Conservation (phyloP, 2,329 filamentous ascomycete species). For the Colletotrichum salicis region DNA sequence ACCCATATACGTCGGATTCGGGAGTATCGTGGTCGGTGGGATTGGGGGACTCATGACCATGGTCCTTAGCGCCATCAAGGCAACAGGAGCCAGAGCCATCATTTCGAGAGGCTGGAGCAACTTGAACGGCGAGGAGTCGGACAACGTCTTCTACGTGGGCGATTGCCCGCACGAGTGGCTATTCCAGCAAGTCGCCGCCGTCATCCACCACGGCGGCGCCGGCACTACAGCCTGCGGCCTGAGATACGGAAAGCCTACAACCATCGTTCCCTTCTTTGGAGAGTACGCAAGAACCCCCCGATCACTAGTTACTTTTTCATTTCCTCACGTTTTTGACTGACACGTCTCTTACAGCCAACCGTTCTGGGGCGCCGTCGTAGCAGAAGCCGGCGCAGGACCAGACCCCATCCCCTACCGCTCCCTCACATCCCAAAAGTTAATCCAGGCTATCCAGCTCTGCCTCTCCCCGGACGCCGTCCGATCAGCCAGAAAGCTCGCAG, state of each 20-base stretch:
- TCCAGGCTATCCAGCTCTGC: constrained; percentile 21
- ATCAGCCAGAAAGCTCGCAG: constrained; percentile 28
- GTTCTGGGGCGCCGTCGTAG: constrained; percentile 33
- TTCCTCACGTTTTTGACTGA: background rate
- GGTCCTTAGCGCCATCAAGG: constrained; percentile 26
- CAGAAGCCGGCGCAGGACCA: constrained; percentile 31
- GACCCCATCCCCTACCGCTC: constrained; percentile 32
- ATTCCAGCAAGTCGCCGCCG: constrained; percentile 32
- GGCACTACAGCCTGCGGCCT: constrained; percentile 31
- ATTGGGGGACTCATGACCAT: constrained; percentile 23
- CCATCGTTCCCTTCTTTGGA: constrained; percentile 34
- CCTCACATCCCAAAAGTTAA: constrained; percentile 30
- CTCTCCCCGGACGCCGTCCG: constrained; percentile 17
- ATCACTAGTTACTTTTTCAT: too few relatives aligned
- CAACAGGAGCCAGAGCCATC: constrained; percentile 27
- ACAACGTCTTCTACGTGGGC: constrained; percentile 28
- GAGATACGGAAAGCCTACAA: constrained; percentile 28
- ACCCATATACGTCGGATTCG: constrained; percentile 43
- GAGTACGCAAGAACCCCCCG: constrained; percentile 6
- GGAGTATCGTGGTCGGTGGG: constrained; percentile 23
- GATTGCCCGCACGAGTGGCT: constrained; percentile 34
- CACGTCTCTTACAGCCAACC: constrained; percentile 16
- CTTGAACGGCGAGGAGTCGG: constrained; percentile 16
- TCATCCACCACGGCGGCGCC: constrained; percentile 33
- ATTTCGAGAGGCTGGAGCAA: constrained; percentile 33